Percentiles rank a stretch among this genome's conserved stretches.
Evolutionary conservation across 495 filamentous ascomycete genomes (phyloP).

Genomic region (Tuber brumale): DNA sequence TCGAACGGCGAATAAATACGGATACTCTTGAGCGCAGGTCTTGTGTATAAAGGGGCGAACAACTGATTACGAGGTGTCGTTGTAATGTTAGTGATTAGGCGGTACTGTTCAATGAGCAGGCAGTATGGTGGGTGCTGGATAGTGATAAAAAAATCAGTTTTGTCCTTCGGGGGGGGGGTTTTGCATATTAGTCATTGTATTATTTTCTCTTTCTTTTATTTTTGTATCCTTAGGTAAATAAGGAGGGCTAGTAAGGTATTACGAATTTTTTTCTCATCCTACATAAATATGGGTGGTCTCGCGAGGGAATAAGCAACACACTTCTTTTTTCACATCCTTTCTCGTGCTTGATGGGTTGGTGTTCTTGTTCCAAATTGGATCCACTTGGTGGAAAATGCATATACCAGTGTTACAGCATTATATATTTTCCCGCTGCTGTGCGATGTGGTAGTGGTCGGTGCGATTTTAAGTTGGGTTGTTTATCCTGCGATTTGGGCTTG

Average conservation of each 20-base stretch:
- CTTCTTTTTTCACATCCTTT: slow-evolving; percentile 25
- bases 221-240: slow-evolving; percentile 17
- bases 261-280: slow-evolving; percentile 23
- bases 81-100: slow-evolving; percentile 30
- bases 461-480: too few species aligned
- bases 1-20: slow-evolving; percentile 20
- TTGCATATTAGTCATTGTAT: slow-evolving; percentile 13
- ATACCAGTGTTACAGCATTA: background rate
- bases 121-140: slow-evolving; percentile 26
- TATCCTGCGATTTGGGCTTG: too few species aligned
- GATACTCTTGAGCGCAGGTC: slow-evolving; percentile 24
- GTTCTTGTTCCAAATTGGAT: slow-evolving; percentile 8
- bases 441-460: background rate
- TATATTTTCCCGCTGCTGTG: background rate
- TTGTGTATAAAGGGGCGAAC: slow-evolving; percentile 27
- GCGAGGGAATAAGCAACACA: slow-evolving; percentile 9
- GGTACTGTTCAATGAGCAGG: slow-evolving; percentile 14
- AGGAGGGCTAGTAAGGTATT: background rate
- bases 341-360: slow-evolving; percentile 16
- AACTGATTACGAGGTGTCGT: slow-evolving; percentile 1
- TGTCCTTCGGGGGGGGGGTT: background rate
- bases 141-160: slow-evolving; percentile 10
- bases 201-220: slow-evolving; percentile 27
- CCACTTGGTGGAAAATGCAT: background rate
- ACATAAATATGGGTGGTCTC: background rate